phyloP scores from a whole-genome alignment of 345 rosid genomes.

The Combretum micranthum region DNA sequence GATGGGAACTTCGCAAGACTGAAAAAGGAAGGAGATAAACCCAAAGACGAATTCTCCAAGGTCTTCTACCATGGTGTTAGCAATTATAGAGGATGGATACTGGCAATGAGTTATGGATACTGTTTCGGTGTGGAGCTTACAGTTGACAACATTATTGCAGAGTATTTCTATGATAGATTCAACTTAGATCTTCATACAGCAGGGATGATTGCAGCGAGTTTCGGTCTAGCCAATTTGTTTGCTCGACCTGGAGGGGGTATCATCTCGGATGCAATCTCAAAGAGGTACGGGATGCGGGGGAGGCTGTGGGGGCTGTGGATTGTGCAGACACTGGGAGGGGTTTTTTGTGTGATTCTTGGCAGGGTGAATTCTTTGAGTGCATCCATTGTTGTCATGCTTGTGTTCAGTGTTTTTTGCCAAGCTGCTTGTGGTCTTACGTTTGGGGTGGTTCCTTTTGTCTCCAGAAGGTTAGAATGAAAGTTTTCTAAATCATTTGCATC shows the following conservation, averaged over 20 bases:
- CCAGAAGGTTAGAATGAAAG: slow-evolving; percentile 41
- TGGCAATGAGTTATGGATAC: slow-evolving; percentile 82
- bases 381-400: slow-evolving; percentile 57
- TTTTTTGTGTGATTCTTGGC: slow-evolving; percentile 55
- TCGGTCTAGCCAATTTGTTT: slow-evolving; percentile 69
- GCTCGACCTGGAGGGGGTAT: slow-evolving; percentile 79
- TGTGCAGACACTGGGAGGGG: slow-evolving; percentile 68
- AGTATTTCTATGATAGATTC: slow-evolving; percentile 82
- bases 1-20: slow-evolving; percentile 57
- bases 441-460: slow-evolving; percentile 88
- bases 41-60: slow-evolving; percentile 45
- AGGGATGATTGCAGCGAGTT: slow-evolving; percentile 84
- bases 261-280: slow-evolving; percentile 50
- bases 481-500: neutral
- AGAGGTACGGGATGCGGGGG: slow-evolving; percentile 82
- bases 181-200: slow-evolving; percentile 67
- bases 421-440: slow-evolving; percentile 87
- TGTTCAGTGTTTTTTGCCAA: slow-evolving; percentile 75
- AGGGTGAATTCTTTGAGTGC: slow-evolving; percentile 31
- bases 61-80: slow-evolving; percentile 40
- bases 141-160: slow-evolving; percentile 73
- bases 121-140: slow-evolving; percentile 91
- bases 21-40: slow-evolving; percentile 59
- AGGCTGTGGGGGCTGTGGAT: slow-evolving; percentile 80
- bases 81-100: slow-evolving; percentile 88